A percentile compares a stretch with the other conserved stretches of the same genome.
These are phyloP conservation scores for Fraxinus excelsior DNA, from an alignment of 257 asterid species.

Conservation along the genomic window DNA sequence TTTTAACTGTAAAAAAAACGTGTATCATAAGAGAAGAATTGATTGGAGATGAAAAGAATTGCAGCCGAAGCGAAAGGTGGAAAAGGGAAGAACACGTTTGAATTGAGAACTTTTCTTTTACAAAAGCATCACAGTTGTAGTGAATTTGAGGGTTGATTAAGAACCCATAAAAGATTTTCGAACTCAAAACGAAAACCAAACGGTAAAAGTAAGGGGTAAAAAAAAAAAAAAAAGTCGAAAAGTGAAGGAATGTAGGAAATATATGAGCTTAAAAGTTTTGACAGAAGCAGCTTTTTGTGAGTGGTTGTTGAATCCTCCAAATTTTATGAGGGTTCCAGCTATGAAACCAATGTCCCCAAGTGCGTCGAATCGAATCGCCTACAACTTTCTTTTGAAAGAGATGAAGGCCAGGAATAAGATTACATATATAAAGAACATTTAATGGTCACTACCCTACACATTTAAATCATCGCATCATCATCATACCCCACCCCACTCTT, in stretches of 20 bases:
- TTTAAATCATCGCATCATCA: background rate
- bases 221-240: too few species aligned
- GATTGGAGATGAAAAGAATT: too few species aligned
- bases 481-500: background rate
- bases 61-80: too few species aligned
- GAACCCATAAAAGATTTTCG: too few species aligned
- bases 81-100: too few species aligned
- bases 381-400: background rate
- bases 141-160: too few species aligned
- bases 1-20: too few species aligned
- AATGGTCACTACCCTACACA: background rate
- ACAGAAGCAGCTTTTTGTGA: background rate
- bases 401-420: background rate
- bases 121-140: background rate
- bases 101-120: too few species aligned
- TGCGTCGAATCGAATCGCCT: background rate
- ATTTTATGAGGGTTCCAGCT: background rate
- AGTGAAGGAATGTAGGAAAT: background rate
- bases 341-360: background rate
- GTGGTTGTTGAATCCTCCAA: slow-evolving; percentile 2
- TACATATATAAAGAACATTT: background rate
- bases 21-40: too few species aligned
- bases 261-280: background rate
- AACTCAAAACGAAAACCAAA: background rate
- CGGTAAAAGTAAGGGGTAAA: background rate